Base-by-base conservation (phyloP, 768 basidiomycete species). In the Suillus alpinus region DNA sequence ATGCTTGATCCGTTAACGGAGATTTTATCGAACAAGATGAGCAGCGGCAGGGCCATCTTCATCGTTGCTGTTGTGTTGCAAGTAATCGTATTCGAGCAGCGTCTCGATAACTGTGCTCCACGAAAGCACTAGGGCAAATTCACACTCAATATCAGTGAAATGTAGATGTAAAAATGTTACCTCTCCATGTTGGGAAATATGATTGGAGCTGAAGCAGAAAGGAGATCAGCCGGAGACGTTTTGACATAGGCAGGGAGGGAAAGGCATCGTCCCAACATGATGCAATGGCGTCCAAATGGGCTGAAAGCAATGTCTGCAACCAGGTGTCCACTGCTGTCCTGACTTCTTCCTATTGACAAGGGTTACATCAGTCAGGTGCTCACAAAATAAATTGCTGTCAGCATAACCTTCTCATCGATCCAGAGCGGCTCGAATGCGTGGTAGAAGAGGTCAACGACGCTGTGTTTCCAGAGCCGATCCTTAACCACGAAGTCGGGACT, bases 161-260 rank as follows among this genome's bases (percentile, higher is more conserved):
- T 32, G 58, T 36, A 9, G 18, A 51, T 18, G 12, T 18, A 37
- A 5, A n/a, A 29, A 6, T 58, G 71, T 56, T 64, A 89, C 89
- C 78, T 81, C 78, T 77, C 90, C 90, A 92, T 14, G 64, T 70
- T 18, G 87, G 81, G 71, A 91, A 87, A 72, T 88, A 82, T 0
- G 87, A 78, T n/a, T 78, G 84, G 32, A 92, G 78, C 65, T 87
- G 88, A 34, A 84, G 79, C 18, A 91, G 75, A 72, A 91, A 92
- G 9, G 80, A 77, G 16, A 85, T 75, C 12, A 92, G 76, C 56
- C 78, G 81, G 37, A 82, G 73, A 16, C 87, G 82, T 56, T 89
- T 88, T 1, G 76, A 61, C 13, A 86, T 76, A 1, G 87, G 82
- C 5, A 83, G 77, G 58, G 81, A 86, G 8, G 76, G 67, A 31